Base-by-base conservation (phyloP, 202 grass and related monocot species). In the Alloteropsis angusta region DNA sequence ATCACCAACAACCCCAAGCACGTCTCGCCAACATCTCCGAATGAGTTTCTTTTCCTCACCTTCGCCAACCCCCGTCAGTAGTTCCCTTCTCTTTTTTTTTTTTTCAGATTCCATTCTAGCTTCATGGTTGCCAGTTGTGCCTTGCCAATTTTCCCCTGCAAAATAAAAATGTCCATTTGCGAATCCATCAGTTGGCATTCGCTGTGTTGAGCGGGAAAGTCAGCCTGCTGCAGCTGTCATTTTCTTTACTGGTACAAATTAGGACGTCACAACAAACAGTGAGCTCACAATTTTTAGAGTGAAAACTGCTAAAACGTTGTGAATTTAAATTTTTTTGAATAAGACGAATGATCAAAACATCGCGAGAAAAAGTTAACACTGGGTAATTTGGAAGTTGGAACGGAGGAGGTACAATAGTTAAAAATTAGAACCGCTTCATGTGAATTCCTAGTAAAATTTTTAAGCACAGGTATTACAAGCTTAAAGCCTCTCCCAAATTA, bases 1-100 rank as follows among this genome's bases (percentile, higher is more conserved):
- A 37, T 79, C 46, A 44, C 30, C 45, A 79, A 41, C 75, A 74
- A 73, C 76, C 75, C 63, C 65, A 15, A 73, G 28, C 62, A 71
- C 30, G 36, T 53, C 74, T 43, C 34, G 16, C 21, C 55, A 14
- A 7, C 74, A 47, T 26, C 52, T 48, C 50, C 38, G 22, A 56
- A 16, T 42, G 48, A 17, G 9, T n/a, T 17, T 48, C 22, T 49
- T n/a, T 72, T 3, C 28, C 21, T 57, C 36, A 5, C 59, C 23
- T 5, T 65, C 19, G 12, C 17, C 46, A 66, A 53, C 59, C 32
- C 23, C 47, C 46, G 0, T 65, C 30, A 3, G 21, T 49, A 32
- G 17, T 61, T 23, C 50, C 25, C 3, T 50, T 50, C 38, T 12
- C 3, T 7, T 23, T 28, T 19, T 26, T 17, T 16, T 9, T 1